Evolutionary conservation across 139 green algal genomes (phyloP), one percentile per base, ranked within the genome.

Genomic region (Coelastrella sp.): DNA sequence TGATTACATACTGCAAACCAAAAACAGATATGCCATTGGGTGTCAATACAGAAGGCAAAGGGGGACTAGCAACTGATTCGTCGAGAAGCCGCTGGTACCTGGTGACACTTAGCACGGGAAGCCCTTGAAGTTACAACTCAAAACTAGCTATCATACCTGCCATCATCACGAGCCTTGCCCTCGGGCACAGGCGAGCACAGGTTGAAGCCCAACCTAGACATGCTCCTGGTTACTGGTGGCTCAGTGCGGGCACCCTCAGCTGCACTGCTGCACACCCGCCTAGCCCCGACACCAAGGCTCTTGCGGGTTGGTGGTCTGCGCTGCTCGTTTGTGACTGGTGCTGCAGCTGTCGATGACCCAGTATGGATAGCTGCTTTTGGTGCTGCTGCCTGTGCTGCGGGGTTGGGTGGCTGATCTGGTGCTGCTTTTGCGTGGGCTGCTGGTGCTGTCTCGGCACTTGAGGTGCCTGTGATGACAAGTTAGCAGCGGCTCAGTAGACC

Each of bases 221-320:
- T 91, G 77, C 90, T 92, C 66, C 90, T 77, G 7, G 90, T 92
- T 7, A 92, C 79, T 6, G 75, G 90, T 17, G 83, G 90, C 90
- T 92, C 90, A 22, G 58, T 73, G 64, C 90, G 90, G 7, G 77
- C 22, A 13, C 61, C 76, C 59, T 22, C 68, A 23, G 68, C 68
- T 32, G 68, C 88, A 83, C 22, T 86, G 80, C 22, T 86, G 80
- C n/a, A 76, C 7, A 74, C 47, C 13, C 80, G 80, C 13, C 59
- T 60, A n/a, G 47, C 74, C 14, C 82, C 60, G 23, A 85, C 82
- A 22, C 89, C 57, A 23, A 57, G 83, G 10, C 73, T 68, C 61
- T 89, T 92, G 32, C 64, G 59, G 6, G 59, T 22, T 13, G 14
- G 8, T 56, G 20, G 8, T n/a, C n/a, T n/a, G n/a, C n/a, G n/a